Evolutionary conservation across 2,329 filamentous ascomycete species (phyloP), one percentile per base, ranked within the genome.

Genomic region (Sclerotinia borealis): DNA sequence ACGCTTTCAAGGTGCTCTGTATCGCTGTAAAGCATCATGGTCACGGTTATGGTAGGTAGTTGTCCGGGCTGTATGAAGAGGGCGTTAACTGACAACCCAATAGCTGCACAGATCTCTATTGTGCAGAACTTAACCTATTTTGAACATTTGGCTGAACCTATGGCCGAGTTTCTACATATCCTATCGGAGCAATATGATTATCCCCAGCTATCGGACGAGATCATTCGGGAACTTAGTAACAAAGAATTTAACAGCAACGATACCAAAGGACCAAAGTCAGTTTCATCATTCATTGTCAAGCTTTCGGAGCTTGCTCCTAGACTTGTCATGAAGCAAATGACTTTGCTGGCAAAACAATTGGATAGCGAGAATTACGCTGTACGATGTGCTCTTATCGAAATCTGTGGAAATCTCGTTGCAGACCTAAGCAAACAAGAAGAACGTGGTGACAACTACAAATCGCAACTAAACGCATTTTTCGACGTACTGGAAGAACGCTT

Each of bases 191-290:
- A 97, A 79, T 99, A 98, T 78, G 95, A 99, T 77, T 96, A 98
- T 74, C 91, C 93, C 19, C 95, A 99, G 73, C 82, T 99, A 10
- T 89, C 92, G 5, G 95, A 97, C 74, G 95, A 99, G 74, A 91
- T 98, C 36, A 77, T 99, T 64, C 88, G 92, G 71, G 95, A 99
- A 74, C 84, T 99, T 68, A 96, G 93, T 75, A 96, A 93, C 77
- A 99, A 96, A 75, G 93, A 98, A 74, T 99, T 98, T 79, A 97
- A 96, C 76, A 93, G 90, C 66, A 99, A 96, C 72, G 96, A 99
- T 75, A 92, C 90, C 1, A 92, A 90, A 74, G 95, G 95, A 0
- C 95, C 96, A 15, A 99, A 98, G 76, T 98, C 93, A 0, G 92
- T 98, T 9, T 98, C 95, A 17, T 85, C 90, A 1, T 99, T 99